These are phyloP conservation scores for Ormosia emarginata DNA, from an alignment of 306 rosid genomes.

Conservation along the genomic window DNA sequence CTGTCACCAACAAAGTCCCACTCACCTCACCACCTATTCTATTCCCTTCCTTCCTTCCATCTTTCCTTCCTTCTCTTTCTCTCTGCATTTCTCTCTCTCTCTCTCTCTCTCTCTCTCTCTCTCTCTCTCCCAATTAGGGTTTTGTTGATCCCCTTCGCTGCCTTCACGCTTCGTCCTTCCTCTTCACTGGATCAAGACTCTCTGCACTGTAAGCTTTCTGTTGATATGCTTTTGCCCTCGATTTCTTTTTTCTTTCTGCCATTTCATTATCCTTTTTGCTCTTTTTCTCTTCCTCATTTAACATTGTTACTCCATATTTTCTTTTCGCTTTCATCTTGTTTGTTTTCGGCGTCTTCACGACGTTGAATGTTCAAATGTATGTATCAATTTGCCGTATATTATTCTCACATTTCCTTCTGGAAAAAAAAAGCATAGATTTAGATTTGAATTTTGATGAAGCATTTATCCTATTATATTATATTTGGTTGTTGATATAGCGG, in stretches of 20 bases:
- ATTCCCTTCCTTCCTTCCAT: constrained; percentile 46
- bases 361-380: neutral
- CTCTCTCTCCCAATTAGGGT: constrained; percentile 47
- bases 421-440: neutral
- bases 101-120: neutral
- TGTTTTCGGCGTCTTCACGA: neutral
- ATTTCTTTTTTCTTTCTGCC: neutral
- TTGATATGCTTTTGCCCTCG: neutral
- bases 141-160: constrained; percentile 10
- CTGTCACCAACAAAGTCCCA: constrained; percentile 99
- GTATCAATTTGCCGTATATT: neutral
- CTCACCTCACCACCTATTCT: constrained; percentile 44
- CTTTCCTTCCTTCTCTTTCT: constrained; percentile 24
- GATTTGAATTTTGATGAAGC: neutral
- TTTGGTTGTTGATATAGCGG: neutral
- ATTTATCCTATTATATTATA: neutral
- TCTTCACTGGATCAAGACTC: constrained; percentile 56
- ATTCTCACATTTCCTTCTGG: neutral
- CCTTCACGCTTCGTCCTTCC: neutral
- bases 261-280: neutral
- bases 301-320: neutral
- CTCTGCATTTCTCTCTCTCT: neutral
- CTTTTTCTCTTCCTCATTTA: neutral
- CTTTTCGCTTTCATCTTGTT: neutral
- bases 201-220: constrained; percentile 45